phyloP scores from a whole-genome alignment of 306 rosid genomes.

The Psophocarpus tetragonolobus region DNA sequence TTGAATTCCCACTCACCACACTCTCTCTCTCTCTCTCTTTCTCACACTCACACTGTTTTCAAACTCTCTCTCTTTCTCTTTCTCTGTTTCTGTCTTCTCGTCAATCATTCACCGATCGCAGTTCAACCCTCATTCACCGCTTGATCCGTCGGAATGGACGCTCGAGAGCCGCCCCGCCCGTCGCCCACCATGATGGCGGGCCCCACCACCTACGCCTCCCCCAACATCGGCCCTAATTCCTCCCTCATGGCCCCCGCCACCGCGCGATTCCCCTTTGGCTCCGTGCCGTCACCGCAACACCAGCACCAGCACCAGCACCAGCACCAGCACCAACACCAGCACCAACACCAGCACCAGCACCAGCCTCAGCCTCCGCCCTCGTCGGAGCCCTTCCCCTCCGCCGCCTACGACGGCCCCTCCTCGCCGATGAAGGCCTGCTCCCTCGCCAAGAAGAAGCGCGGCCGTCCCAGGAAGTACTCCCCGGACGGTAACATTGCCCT shows the following conservation, averaged over 20 bases:
- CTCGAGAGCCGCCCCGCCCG: conserved; percentile 53
- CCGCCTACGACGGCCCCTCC: conserved; percentile 63
- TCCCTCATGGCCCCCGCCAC: conserved; percentile 44
- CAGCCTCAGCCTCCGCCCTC: conserved; percentile 26
- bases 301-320: no score
- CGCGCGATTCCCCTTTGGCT: conserved; percentile 68
- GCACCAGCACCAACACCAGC: no score
- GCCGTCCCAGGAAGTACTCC: conserved; percentile 89
- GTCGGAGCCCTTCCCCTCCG: conserved; percentile 46
- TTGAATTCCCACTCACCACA: background rate
- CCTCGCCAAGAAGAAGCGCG: conserved; percentile 80
- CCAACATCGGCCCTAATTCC: conserved; percentile 54
- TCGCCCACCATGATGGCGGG: conserved; percentile 53
- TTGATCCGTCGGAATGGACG: conserved; percentile 58
- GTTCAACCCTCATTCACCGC: conserved; percentile 30
- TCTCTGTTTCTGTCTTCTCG: background rate
- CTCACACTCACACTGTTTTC: background rate
- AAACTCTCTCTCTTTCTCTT: background rate
- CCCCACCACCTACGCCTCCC: conserved; percentile 49
- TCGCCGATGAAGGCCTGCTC: conserved; percentile 50
- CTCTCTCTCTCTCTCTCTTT: background rate
- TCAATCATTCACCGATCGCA: background rate
- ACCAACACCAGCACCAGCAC: no score
- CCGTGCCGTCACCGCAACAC: conserved; percentile 38
- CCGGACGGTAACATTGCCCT: conserved; percentile 91